Evolutionary conservation across 2,329 filamentous ascomycete species (phyloP).

Genomic region (Lachnellula willkommii): DNA sequence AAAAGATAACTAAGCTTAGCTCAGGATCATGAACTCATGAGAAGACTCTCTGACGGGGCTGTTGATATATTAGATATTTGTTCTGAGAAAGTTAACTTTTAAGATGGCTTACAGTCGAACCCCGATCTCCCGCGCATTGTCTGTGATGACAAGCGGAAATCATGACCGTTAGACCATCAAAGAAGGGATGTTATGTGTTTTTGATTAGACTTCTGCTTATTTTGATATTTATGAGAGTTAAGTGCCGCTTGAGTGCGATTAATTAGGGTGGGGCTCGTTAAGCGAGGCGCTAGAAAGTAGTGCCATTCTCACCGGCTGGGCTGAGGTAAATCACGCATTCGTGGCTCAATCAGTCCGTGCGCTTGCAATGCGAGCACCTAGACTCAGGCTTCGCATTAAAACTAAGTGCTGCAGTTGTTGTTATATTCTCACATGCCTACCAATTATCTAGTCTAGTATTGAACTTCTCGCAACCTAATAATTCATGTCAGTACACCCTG

Average conservation of each 20-base stretch:
- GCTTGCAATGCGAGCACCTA: no score
- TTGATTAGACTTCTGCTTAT: background rate
- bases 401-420: no score
- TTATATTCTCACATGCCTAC: no score
- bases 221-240: background rate
- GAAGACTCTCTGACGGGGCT: background rate
- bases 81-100: background rate
- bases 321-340: no score
- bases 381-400: no score
- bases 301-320: background rate
- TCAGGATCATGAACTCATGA: background rate
- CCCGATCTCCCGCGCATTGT: slow-evolving; percentile 1
- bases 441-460: no score
- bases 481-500: no score
- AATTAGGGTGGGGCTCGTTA: no score
- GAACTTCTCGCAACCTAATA: no score
- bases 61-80: background rate
- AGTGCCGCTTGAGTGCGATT: background rate
- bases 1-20: background rate
- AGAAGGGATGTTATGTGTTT: slow-evolving; percentile 6
- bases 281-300: background rate
- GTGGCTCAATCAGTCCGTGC: no score
- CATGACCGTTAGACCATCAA: slow-evolving; percentile 34
- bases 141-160: slow-evolving; percentile 32
- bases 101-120: background rate